phyloP scores from a whole-genome alignment of 108 stramenopile genomes.

The Skeletonema costatum region DNA sequence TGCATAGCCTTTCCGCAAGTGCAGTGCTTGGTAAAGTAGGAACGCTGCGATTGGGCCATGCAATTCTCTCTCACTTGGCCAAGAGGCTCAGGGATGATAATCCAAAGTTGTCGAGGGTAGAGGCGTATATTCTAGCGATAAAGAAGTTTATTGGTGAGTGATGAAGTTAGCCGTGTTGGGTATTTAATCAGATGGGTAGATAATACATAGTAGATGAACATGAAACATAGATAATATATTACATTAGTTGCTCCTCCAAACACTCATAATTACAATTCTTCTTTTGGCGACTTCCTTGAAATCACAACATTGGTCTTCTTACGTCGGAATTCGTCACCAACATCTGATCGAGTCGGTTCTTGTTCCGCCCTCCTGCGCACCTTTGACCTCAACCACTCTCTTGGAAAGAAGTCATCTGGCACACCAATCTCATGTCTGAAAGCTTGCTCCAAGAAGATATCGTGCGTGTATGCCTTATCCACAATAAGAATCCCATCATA shows the following conservation, averaged over 20 bases:
- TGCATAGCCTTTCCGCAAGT: slow-evolving; percentile 22
- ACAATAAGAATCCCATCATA: slow-evolving; percentile 39
- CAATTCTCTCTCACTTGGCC: slow-evolving; percentile 31
- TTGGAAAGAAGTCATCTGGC: slow-evolving; percentile 47
- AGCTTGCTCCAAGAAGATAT: slow-evolving; percentile 29
- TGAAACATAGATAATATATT: not conserved
- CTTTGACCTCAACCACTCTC: slow-evolving; percentile 25
- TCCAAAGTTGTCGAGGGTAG: slow-evolving; percentile 29
- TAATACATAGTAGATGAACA: not conserved
- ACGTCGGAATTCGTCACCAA: slow-evolving; percentile 20
- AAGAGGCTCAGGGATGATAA: slow-evolving; percentile 31
- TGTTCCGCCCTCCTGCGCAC: slow-evolving; percentile 11
- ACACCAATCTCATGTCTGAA: slow-evolving; percentile 45
- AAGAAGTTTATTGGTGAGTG: slow-evolving; percentile 30
- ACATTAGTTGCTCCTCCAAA: not conserved
- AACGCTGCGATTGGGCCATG: slow-evolving; percentile 30
- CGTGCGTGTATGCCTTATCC: slow-evolving; percentile 26
- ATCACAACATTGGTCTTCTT: slow-evolving; percentile 22
- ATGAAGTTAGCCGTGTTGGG: not conserved
- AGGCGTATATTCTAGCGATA: slow-evolving; percentile 22
- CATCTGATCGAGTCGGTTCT: not conserved
- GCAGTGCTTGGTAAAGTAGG: slow-evolving; percentile 43
- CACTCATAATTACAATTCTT: not conserved
- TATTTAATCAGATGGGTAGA: not conserved
- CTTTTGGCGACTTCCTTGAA: not conserved